Evolutionary conservation across 176 grass and related monocot genomes (phyloP), one percentile per base, ranked within the genome.

Genomic region (Oryza glumipatula): DNA sequence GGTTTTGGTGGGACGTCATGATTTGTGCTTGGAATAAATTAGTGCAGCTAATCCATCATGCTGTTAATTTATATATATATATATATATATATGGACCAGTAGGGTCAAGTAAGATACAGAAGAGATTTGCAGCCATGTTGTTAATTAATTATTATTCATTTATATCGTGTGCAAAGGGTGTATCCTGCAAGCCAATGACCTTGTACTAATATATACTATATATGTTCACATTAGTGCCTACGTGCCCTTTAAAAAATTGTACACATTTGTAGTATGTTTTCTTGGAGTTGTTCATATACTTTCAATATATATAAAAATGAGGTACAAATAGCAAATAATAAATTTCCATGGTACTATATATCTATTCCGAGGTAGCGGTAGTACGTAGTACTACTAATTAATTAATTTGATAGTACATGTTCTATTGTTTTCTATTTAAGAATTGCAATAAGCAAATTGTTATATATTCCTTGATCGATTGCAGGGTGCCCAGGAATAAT

Each of bases 1-100:
- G 3, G 15, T 72, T 41, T 23, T 38, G 63, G 71, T 81, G 70
- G 81, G 71, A 75, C 32, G 46, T 81, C 70, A 67, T 70, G 7
- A 58, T 87, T 35, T 7, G 22, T 12, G 3, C 17, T 7, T 54
- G 30, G 19, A 84, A 76, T 14, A 82, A 44, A 46, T 67, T 67
- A 17, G 35, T 41, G 41, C 15, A 19, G 67, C 21, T 71, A 16
- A 45, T 28, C 15, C 36, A 56, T 54, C 63, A 43, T 39, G 82
- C 6, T 13, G 66, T 22, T 66, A 23, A 24, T 47, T 56, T 56
- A 19, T 56, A 17, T 56, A 19, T 56, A 17, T 56, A 17, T 54
- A 17, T 54, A 19, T 54, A 17, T 21, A 19, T 56, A 17, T 85
- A 95, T 88, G 56, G 5, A 83, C 24, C n/a, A 48, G 45, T 36